phyloP scores from a whole-genome alignment of 1,139 yeast species.

The Pneumocystis jirovecii region DNA sequence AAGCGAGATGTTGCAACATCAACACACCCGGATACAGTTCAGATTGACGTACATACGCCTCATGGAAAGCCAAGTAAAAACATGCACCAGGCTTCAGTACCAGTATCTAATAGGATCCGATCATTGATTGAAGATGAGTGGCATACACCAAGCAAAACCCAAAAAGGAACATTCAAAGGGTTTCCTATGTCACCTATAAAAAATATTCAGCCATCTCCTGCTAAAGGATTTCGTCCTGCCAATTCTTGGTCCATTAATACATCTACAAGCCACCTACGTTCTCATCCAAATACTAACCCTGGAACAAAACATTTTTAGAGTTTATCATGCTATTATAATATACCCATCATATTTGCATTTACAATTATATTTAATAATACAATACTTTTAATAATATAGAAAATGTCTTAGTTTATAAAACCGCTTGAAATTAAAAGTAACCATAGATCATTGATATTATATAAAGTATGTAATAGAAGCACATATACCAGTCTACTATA shows the following conservation, averaged over 20 bases:
- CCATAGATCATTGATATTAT: background rate
- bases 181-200: background rate
- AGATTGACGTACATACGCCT: background rate
- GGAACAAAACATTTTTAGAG: background rate
- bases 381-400: background rate
- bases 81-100: background rate
- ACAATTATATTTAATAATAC: background rate
- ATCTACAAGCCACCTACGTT: background rate
- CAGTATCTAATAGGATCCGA: background rate
- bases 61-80: background rate
- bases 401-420: background rate
- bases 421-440: background rate
- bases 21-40: background rate
- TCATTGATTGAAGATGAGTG: background rate
- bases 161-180: background rate
- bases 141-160: background rate
- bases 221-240: background rate
- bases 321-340: background rate
- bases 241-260: background rate
- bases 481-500: background rate
- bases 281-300: background rate
- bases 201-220: background rate
- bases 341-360: background rate
- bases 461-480: background rate
- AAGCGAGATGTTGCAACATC: constrained; percentile 1